phyloP scores from a whole-genome alignment of 2,329 filamentous ascomycete genomes.

The Penicillium sp. region DNA sequence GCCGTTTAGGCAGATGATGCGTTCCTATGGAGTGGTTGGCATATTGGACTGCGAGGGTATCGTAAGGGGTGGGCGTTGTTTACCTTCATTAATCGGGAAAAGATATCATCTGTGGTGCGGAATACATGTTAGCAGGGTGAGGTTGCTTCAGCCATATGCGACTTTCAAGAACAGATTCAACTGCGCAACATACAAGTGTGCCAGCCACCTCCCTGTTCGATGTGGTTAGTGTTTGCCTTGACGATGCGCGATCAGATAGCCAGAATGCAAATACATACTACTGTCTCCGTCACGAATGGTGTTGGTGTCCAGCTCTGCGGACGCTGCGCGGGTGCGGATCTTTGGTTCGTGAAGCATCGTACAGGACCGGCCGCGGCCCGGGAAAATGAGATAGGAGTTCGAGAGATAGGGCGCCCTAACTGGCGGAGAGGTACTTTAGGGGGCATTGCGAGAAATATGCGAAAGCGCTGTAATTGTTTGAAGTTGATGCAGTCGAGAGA shows the following conservation, averaged over 20 bases:
- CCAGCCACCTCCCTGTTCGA: slow-evolving; percentile 65
- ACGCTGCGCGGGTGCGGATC: slow-evolving; percentile 29
- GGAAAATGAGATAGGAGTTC: slow-evolving; percentile 5
- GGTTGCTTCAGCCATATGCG: not conserved
- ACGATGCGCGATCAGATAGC: not conserved
- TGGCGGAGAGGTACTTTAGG: slow-evolving; percentile 21
- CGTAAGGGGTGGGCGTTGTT: slow-evolving; percentile 7
- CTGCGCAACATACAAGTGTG: slow-evolving; percentile 62
- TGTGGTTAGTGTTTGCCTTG: slow-evolving; percentile 19
- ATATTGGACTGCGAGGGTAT: not conserved
- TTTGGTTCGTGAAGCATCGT: slow-evolving; percentile 32
- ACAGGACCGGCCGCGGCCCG: slow-evolving; percentile 7
- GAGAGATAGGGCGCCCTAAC: slow-evolving; percentile 21
- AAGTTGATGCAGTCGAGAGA: slow-evolving; percentile 5
- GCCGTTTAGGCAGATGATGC: slow-evolving; percentile 90
- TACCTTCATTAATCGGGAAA: slow-evolving; percentile 74
- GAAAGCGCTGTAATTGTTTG: not conserved
- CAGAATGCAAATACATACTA: slow-evolving; percentile 44
- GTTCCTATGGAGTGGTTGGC: slow-evolving; percentile 60
- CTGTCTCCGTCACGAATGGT: slow-evolving; percentile 54
- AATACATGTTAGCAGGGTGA: slow-evolving; percentile 10
- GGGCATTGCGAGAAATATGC: slow-evolving; percentile 23
- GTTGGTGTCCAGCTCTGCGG: slow-evolving; percentile 50
- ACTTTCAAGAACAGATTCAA: slow-evolving; percentile 21
- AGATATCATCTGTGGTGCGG: slow-evolving; percentile 65